These are phyloP conservation scores for Kwoniella newhampshirensis DNA, from an alignment of 768 basidiomycete species.

Conservation along the genomic window DNA sequence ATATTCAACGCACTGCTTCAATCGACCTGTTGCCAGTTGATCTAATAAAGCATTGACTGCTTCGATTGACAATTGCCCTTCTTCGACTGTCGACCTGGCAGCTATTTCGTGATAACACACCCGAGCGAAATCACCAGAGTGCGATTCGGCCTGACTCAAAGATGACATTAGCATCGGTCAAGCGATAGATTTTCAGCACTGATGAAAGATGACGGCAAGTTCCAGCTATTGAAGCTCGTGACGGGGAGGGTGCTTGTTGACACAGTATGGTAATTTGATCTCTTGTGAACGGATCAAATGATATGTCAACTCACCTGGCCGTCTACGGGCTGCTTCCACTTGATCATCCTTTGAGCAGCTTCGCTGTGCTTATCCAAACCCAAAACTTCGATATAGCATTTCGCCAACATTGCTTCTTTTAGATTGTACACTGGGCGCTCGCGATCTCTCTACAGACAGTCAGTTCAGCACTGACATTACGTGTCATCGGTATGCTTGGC, in stretches of 20 bases:
- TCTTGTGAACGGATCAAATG: not conserved
- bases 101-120: constrained; percentile 83
- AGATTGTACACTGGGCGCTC: constrained; percentile 89
- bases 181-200: not conserved
- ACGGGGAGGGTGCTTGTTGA: not conserved
- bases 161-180: constrained; percentile 1
- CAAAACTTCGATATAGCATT: constrained; percentile 85
- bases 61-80: constrained; percentile 68
- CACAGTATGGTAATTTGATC: not conserved
- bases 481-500: too few relatives aligned
- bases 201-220: too few relatives aligned
- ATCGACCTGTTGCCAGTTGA: constrained; percentile 70
- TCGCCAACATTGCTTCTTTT: constrained; percentile 92
- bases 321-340: constrained; percentile 67
- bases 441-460: constrained; percentile 83
- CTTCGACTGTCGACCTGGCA: constrained; percentile 70
- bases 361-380: constrained; percentile 75
- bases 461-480: too few relatives aligned
- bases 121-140: constrained; percentile 78
- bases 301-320: constrained; percentile 49
- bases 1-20: constrained; percentile 33
- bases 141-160: constrained; percentile 28
- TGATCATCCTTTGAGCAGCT: constrained; percentile 75
- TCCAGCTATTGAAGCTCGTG: too few relatives aligned
- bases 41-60: constrained; percentile 80